Base-by-base conservation (phyloP, 768 basidiomycete genomes). In the Botryobasidium botryosum region DNA sequence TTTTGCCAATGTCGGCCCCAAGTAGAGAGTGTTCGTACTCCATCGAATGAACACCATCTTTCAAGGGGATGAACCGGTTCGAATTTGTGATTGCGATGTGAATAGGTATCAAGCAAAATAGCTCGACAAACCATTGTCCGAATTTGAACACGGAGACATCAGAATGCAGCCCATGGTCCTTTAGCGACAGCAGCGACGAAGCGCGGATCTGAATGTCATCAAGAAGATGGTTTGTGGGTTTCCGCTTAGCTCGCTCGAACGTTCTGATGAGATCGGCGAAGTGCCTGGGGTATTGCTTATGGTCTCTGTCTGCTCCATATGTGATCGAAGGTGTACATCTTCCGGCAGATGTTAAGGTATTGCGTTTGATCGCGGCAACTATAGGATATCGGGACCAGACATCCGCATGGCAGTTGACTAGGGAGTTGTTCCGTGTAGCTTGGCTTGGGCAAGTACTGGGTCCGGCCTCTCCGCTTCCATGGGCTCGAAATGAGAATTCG, bases 101-200 rank as follows among this genome's bases (percentile, higher is more conserved):
- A 25, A 77, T 77, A 0, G 75, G 75, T 35, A 77, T 75, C 21
- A 77, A 59, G 46, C 77, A 77, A 1, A 77, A 50, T 6, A 77
- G 55, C 13, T 75, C 70, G 1, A 71, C 72, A 0, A 77, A 55
- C 77, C 77, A 77, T 55, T 78, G 73, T 29, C 76, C 75, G 0
- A n/a, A n/a, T n/a, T n/a, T n/a, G n/a, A n/a, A n/a, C n/a, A n/a
- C n/a, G n/a, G n/a, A n/a, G n/a, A n/a, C n/a, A n/a, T n/a, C n/a
- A n/a, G n/a, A n/a, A n/a, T n/a, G n/a, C n/a, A n/a, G n/a, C n/a
- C n/a, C n/a, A n/a, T n/a, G n/a, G n/a, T n/a, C n/a, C n/a, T n/a
- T n/a, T n/a, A n/a, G n/a, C n/a, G n/a, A n/a, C n/a, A n/a, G n/a
- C n/a, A n/a, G n/a, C n/a, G n/a, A n/a, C n/a, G n/a, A n/a, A n/a